These are phyloP conservation scores for Fusarium tricinctum DNA, from an alignment of 2,329 filamentous ascomycete species.

Conservation along the genomic window DNA sequence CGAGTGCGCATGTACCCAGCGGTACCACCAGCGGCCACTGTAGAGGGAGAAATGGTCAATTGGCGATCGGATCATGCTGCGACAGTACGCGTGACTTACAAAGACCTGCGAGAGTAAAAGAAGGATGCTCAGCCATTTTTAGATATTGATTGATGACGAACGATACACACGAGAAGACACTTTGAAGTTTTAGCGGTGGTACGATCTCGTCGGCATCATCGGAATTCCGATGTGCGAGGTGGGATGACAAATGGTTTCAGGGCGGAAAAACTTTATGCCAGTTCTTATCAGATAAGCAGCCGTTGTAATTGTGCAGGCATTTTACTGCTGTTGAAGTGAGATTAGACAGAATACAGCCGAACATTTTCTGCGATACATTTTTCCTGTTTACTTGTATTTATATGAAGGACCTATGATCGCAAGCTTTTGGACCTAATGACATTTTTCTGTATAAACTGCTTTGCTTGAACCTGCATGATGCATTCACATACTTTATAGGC, in stretches of 20 bases:
- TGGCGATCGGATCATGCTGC: accelerated
- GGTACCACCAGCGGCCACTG: slow-evolving; percentile 48
- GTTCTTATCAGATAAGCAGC: background rate
- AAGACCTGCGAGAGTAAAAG: slow-evolving; percentile 57
- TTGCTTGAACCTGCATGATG: too few relatives aligned
- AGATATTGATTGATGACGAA: background rate
- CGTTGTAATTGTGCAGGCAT: too few relatives aligned
- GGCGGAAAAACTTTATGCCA: background rate
- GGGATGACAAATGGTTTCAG: background rate
- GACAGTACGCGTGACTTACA: slow-evolving; percentile 45
- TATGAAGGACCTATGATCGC: too few relatives aligned
- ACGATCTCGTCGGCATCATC: slow-evolving; percentile 1
- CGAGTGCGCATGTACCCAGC: slow-evolving; percentile 47
- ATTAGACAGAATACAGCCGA: too few relatives aligned
- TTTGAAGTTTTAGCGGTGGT: slow-evolving; percentile 8
- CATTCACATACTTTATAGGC: too few relatives aligned
- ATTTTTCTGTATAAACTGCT: too few relatives aligned
- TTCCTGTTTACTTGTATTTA: too few relatives aligned
- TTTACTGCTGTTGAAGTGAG: too few relatives aligned
- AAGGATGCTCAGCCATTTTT: slow-evolving; percentile 58
- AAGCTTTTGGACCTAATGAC: too few relatives aligned
- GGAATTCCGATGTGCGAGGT: background rate
- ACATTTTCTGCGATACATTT: too few relatives aligned
- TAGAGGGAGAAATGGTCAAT: background rate
- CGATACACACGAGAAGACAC: background rate